Evolutionary conservation across 1,284 basidiomycete genomes (phyloP), one percentile per base, ranked within the genome.

Genomic region (Xerocomus nothofagi): DNA sequence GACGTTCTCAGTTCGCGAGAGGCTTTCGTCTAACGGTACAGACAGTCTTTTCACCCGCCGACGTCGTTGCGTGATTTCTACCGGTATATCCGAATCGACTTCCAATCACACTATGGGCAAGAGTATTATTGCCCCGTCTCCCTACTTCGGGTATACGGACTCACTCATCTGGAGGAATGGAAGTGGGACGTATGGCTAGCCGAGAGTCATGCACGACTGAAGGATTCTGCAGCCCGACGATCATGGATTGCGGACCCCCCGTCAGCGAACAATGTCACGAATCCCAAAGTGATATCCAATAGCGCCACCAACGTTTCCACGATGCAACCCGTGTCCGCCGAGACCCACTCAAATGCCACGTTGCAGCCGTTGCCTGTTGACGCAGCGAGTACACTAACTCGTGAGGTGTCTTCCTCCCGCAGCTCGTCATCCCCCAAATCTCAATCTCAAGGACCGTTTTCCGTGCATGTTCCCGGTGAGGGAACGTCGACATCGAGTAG

Each of bases 61-160:
- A 78, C 69, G 32, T 84, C 80, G 27, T 73, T 82, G 61, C 81
- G 74, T 12, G 88, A 88, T 55, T 97, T 98, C 68, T 95, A 94
- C 66, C 88, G 95, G 17, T 98, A 90, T 66, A 82, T 99, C 40
- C 87, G 96, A 5, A 86, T 99, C 65, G 94, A 98, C 69, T 98
- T 99, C 66, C 81, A 89, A 43, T 89, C 93, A 0, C 89, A 95
- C 66, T 99, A 97, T 60, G 93, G 94, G 17, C 89, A 83, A 60
- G 97, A 99, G 70, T 98, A 89, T 71, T 99, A 96, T 67, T 99
- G 96, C 62, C 96, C 96, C 0, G 78, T 99, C 18, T 95, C 91
- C 1, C 81, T 98, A 1, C 78, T 99, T 24, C 86, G 94, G 27
- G 93, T 98, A 1, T 98, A 95, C 59, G 96, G 97, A 3, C 83